Evolutionary conservation across 768 basidiomycete species (phyloP).

Genomic region (Calocera cornea): DNA sequence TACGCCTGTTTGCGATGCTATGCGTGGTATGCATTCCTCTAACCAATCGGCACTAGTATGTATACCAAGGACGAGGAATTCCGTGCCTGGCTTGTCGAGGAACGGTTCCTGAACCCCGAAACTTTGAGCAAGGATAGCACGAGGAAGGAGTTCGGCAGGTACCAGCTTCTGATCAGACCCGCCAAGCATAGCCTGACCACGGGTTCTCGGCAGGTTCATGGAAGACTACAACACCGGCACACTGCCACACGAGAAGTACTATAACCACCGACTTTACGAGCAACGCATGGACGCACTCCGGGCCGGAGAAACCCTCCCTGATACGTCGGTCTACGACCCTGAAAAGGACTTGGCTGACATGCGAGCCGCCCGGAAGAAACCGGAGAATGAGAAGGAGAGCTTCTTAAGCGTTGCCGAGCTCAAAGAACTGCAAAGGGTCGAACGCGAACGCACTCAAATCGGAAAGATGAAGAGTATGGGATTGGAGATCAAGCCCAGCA

Average conservation of each 20-base stretch:
- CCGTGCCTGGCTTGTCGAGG: conserved; percentile 84
- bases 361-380: conserved; percentile 54
- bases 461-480: conserved; percentile 78
- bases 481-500: conserved; percentile 71
- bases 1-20: conserved; percentile 30
- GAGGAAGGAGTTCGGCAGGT: conserved; percentile 71
- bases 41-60: conserved; percentile 37
- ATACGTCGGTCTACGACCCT: conserved; percentile 61
- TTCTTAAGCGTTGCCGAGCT: conserved; percentile 70
- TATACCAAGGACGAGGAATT: conserved; percentile 78
- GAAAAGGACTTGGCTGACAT: conserved; percentile 71
- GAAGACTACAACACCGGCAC: conserved; percentile 83
- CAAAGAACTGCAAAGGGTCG: conserved; percentile 65
- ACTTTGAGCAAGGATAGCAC: conserved; percentile 72
- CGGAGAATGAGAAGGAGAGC: conserved; percentile 50
- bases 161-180: conserved; percentile 27
- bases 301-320: conserved; percentile 67
- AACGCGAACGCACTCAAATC: conserved; percentile 68
- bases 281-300: conserved; percentile 71
- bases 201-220: background rate
- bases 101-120: conserved; percentile 82
- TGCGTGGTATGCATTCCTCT: background rate
- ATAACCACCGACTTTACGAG: conserved; percentile 77
- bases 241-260: conserved; percentile 88
- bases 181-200: conserved; percentile 17